phyloP scores from a whole-genome alignment of 371 early-diverging fungal species.

The Saksenaea vasiformis region DNA sequence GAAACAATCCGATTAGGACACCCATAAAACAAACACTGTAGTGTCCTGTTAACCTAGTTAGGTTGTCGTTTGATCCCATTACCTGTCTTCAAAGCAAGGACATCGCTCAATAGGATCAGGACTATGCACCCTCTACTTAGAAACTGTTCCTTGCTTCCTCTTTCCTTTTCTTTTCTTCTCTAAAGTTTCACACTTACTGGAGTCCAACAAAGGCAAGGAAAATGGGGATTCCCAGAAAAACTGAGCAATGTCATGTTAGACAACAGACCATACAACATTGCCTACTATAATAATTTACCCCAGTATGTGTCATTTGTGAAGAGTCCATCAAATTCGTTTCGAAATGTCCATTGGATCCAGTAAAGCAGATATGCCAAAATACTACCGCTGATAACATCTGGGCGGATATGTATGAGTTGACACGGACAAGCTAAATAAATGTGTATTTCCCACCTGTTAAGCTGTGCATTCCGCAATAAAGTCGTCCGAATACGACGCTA shows the following conservation, averaged over 20 bases:
- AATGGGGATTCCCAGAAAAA: conserved; percentile 39
- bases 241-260: conserved; percentile 18
- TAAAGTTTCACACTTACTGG: conserved; percentile 47
- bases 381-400: conserved; percentile 72
- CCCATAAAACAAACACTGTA: conserved; percentile 71
- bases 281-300: conserved; percentile 32
- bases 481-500: conserved; percentile 66
- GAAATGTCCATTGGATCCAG: conserved; percentile 60
- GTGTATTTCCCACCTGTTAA: conserved; percentile 55
- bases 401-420: neutral
- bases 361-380: conserved; percentile 60
- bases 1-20: conserved; percentile 66
- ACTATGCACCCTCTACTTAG: conserved; percentile 13
- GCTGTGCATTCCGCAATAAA: conserved; percentile 82
- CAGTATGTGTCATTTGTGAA: conserved; percentile 54
- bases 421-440: neutral
- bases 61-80: neutral
- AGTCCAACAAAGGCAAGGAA: conserved; percentile 52
- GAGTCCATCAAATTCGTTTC: conserved; percentile 51
- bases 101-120: conserved; percentile 79
- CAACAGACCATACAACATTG: neutral
- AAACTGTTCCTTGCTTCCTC: neutral
- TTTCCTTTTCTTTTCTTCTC: neutral
- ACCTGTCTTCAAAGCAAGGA: conserved; percentile 80
- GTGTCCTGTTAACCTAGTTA: neutral